These are phyloP conservation scores for Aspergillus affinis DNA, from an alignment of 495 filamentous ascomycete genomes.

Conservation along the genomic window DNA sequence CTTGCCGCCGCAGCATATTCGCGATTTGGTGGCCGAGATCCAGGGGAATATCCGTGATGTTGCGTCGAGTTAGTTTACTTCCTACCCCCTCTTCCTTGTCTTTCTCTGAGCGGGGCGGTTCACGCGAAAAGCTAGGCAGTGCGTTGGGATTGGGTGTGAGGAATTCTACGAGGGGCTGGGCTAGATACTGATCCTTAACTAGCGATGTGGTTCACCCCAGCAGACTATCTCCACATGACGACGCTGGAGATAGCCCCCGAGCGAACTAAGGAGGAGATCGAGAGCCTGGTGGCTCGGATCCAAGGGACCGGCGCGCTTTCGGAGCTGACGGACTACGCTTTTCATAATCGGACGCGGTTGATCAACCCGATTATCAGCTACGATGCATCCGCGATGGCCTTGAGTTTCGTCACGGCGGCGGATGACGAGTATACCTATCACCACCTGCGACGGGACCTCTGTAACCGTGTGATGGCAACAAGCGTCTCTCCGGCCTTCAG, in stretches of 20 bases:
- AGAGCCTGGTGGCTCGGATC: conserved; percentile 55
- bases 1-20: conserved; percentile 69
- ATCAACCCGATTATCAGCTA: conserved; percentile 81
- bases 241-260: conserved; percentile 79
- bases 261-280: conserved; percentile 60
- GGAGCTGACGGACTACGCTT: conserved; percentile 63
- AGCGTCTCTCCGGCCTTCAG: conserved; percentile 66
- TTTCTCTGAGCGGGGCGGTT: background rate
- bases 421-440: conserved; percentile 80
- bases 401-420: conserved; percentile 79
- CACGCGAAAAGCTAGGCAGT: background rate
- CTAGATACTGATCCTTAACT: background rate
- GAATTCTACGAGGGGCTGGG: background rate
- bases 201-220: conserved; percentile 77
- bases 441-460: conserved; percentile 81
- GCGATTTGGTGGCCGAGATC: conserved; percentile 62
- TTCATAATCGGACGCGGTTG: conserved; percentile 63
- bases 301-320: conserved; percentile 39
- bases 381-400: conserved; percentile 78
- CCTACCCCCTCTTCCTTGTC: background rate
- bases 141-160: background rate
- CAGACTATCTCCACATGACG: conserved; percentile 77
- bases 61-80: conserved; percentile 59
- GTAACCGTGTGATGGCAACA: conserved; percentile 51
- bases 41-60: conserved; percentile 62